These are phyloP conservation scores for Penicillium corylophilum DNA, from an alignment of 2,329 filamentous ascomycete species.

Conservation along the genomic window DNA sequence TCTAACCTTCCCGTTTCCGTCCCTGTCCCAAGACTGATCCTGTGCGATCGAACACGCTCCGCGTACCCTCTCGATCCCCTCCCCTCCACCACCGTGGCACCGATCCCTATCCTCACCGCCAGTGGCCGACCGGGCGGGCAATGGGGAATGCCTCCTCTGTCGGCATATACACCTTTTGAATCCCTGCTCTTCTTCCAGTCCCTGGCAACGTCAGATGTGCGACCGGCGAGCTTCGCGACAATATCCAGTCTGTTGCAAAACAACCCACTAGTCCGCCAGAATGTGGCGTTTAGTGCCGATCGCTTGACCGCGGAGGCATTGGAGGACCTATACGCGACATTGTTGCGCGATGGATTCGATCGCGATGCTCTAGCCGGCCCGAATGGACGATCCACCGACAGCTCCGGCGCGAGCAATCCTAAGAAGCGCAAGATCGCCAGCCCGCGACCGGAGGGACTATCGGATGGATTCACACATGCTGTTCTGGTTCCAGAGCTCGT, in stretches of 20 bases:
- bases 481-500: conserved; percentile 70
- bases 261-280: conserved; percentile 70
- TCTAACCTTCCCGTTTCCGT: background rate
- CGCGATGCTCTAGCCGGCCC: conserved; percentile 36
- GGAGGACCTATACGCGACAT: conserved; percentile 71
- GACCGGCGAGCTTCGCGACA: conserved; percentile 63
- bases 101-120: conserved; percentile 33
- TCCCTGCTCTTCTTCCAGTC: conserved; percentile 82
- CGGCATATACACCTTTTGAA: conserved; percentile 79
- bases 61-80: background rate
- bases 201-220: conserved; percentile 66
- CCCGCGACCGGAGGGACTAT: conserved; percentile 62
- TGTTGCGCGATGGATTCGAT: conserved; percentile 71
- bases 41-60: conserved; percentile 12
- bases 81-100: conserved; percentile 35
- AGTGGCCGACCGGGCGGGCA: conserved; percentile 40
- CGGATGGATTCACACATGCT: conserved; percentile 65
- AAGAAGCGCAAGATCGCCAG: conserved; percentile 74
- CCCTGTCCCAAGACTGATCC: background rate
- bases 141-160: conserved; percentile 59
- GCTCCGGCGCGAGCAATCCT: conserved; percentile 47
- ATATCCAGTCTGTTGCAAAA: conserved; percentile 73
- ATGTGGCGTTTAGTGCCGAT: conserved; percentile 68
- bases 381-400: conserved; percentile 27
- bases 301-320: conserved; percentile 76